Percentiles rank a stretch among this genome's conserved stretches.
Evolutionary conservation across 495 filamentous ascomycete genomes (phyloP).

Genomic region (Aspergillus haitiensis): DNA sequence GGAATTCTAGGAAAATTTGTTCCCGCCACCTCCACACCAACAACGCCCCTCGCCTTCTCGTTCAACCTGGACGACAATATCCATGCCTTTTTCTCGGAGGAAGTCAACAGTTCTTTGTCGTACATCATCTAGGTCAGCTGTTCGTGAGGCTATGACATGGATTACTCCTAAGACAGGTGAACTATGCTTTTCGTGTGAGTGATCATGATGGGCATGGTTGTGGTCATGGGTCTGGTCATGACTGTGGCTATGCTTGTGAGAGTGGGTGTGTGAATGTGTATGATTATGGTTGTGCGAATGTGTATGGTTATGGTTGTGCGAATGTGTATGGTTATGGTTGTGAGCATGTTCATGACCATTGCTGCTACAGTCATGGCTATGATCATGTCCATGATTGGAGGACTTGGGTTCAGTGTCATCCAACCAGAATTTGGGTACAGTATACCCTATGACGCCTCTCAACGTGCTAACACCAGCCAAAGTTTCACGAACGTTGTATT

Average conservation of each 20-base stretch:
- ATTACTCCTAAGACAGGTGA: slow-evolving; percentile 71
- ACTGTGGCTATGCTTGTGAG: slow-evolving; percentile 15
- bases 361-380: slow-evolving; percentile 23
- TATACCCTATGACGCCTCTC: slow-evolving; percentile 80
- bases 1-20: slow-evolving; percentile 29
- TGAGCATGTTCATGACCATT: slow-evolving; percentile 27
- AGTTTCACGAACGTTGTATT: slow-evolving; percentile 85
- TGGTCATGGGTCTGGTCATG: slow-evolving; percentile 30
- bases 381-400: slow-evolving; percentile 30
- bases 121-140: slow-evolving; percentile 74
- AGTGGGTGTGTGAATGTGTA: slow-evolving; percentile 19
- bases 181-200: slow-evolving; percentile 32
- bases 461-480: slow-evolving; percentile 80
- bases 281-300: slow-evolving; percentile 17
- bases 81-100: slow-evolving; percentile 61
- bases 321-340: slow-evolving; percentile 29
- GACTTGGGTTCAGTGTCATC: slow-evolving; percentile 60
- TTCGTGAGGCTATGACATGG: slow-evolving; percentile 71
- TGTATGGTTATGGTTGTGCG: slow-evolving; percentile 14
- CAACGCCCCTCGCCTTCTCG: slow-evolving; percentile 72
- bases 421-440: slow-evolving; percentile 91
- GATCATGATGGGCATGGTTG: slow-evolving; percentile 31
- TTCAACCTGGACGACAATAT: slow-evolving; percentile 76
- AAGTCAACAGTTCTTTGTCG: slow-evolving; percentile 61
- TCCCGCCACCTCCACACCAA: slow-evolving; percentile 67